Evolutionary conservation across 169 alveolate genomes (phyloP).

Genomic region (Besnoitia besnoiti): DNA sequence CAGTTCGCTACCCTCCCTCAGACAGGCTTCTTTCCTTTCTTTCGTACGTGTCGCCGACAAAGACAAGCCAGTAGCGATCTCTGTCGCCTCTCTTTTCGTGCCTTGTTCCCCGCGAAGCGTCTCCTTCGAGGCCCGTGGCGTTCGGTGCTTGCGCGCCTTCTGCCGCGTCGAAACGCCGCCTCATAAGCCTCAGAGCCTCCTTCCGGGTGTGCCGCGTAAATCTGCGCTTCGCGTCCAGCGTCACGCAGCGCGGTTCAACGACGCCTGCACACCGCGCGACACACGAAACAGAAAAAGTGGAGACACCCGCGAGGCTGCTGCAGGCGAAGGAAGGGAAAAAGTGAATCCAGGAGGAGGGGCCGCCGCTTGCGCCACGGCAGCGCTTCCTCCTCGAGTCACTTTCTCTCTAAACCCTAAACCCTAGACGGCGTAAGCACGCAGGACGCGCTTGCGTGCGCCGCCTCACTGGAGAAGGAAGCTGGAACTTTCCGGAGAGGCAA

Average conservation of each 20-base stretch:
- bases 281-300: background rate
- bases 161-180: background rate
- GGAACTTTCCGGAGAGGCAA: too few relatives aligned
- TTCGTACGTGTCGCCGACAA: slow-evolving; percentile 24
- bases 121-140: too few relatives aligned
- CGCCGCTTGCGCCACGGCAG: too few relatives aligned
- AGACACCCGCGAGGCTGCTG: background rate
- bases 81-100: background rate
- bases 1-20: background rate
- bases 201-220: background rate
- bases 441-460: too few relatives aligned
- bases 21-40: too few relatives aligned
- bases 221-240: background rate
- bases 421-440: too few relatives aligned
- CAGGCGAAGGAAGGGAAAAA: too few relatives aligned
- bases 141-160: background rate
- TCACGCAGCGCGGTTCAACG: slow-evolving; percentile 23
- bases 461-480: too few relatives aligned
- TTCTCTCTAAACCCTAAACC: too few relatives aligned
- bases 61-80: background rate
- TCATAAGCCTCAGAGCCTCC: background rate
- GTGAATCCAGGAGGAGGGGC: too few relatives aligned
- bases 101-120: background rate
- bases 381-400: too few relatives aligned
- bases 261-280: background rate